Percentiles rank a stretch among this genome's conserved stretches.
Conservation (phyloP, 2,329 filamentous ascomycete species). For the Talaromyces sp. region DNA sequence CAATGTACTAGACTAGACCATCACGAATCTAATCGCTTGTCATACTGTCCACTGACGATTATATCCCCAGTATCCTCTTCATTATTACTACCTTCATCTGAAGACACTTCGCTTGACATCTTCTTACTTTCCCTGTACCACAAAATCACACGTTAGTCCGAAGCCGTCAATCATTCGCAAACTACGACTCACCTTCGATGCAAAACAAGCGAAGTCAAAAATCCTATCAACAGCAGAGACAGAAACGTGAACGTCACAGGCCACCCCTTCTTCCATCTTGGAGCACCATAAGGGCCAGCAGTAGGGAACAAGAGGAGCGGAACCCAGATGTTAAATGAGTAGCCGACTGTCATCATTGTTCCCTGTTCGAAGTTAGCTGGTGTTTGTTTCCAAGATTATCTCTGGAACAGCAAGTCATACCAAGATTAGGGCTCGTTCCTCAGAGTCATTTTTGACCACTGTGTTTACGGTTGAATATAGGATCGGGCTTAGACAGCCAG, state of each 20-base stretch:
- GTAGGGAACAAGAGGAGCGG: slow-evolving; percentile 42
- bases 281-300: slow-evolving; percentile 38
- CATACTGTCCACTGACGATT: background rate
- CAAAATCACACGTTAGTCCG: background rate
- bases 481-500: slow-evolving; percentile 39
- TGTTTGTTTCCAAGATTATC: slow-evolving; percentile 42
- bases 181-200: background rate
- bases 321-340: slow-evolving; percentile 45
- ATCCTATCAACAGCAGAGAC: background rate
- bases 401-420: slow-evolving; percentile 15
- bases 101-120: background rate
- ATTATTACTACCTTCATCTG: background rate
- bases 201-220: background rate
- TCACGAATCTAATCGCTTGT: background rate
- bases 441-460: slow-evolving; percentile 28
- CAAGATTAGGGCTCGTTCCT: background rate
- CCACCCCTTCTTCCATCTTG: slow-evolving; percentile 48
- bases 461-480: slow-evolving; percentile 44
- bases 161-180: too few relatives aligned
- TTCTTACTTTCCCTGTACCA: background rate
- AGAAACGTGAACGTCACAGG: slow-evolving; percentile 46
- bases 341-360: slow-evolving; percentile 46
- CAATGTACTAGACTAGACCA: background rate
- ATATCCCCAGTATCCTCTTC: background rate
- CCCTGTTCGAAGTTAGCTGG: slow-evolving; percentile 28